These are phyloP conservation scores for Cordyceps cateniannulata DNA, from an alignment of 2,329 filamentous ascomycete genomes.

Conservation along the genomic window DNA sequence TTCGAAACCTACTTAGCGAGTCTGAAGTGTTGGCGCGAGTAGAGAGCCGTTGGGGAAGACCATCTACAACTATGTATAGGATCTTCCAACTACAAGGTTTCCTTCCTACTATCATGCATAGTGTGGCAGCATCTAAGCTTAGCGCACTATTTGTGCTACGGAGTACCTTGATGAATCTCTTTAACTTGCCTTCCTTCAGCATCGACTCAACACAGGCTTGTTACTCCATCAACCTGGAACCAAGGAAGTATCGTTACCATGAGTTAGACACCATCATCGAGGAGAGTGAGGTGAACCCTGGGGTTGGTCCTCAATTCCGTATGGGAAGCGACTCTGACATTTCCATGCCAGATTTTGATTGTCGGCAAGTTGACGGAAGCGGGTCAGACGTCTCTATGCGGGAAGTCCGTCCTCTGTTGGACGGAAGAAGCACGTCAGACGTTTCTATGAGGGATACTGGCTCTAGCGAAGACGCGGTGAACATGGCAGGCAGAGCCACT, in stretches of 20 bases:
- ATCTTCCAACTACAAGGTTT: not conserved
- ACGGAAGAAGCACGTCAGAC: not conserved
- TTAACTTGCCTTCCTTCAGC: not conserved
- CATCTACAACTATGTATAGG: not conserved
- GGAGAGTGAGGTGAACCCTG: not conserved
- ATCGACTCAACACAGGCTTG: not conserved
- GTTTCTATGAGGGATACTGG: no score
- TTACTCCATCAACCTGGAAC: not conserved
- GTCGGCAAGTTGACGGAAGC: not conserved
- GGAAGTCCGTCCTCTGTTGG: not conserved
- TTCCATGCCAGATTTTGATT: not conserved
- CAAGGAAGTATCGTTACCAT: not conserved
- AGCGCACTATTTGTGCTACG: not conserved
- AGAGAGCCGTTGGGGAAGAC: not conserved
- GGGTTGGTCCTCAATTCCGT: not conserved
- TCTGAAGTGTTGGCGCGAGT: not conserved
- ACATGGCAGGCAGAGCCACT: no score
- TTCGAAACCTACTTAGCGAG: not conserved
- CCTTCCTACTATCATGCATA: slow-evolving; percentile 20
- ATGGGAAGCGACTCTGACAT: not conserved
- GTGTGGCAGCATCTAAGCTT: not conserved
- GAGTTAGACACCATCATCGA: not conserved
- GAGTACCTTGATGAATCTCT: not conserved
- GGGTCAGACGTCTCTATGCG: not conserved
- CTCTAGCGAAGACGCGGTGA: no score